Conservation (phyloP, 441 rosid species). For the Euphorbia celastroides region DNA sequence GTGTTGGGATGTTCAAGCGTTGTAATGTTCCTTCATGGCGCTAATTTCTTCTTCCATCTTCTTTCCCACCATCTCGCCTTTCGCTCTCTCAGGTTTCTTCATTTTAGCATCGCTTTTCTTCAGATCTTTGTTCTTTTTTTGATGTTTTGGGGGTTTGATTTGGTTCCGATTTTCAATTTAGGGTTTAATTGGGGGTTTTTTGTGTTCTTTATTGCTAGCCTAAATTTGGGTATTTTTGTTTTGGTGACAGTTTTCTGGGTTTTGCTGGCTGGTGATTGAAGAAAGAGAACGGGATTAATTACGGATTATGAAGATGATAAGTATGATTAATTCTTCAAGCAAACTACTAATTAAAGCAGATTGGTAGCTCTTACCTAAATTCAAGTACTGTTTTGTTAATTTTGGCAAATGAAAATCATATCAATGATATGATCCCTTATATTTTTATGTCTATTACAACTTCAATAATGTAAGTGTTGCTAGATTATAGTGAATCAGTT, state of each 20-base stretch:
- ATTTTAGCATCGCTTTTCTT: too few relatives aligned
- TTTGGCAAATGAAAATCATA: too few relatives aligned
- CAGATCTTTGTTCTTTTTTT: too few relatives aligned
- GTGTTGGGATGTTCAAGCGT: constrained; percentile 49
- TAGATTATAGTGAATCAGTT: too few relatives aligned
- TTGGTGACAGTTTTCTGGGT: constrained; percentile 50
- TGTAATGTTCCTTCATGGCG: constrained; percentile 59
- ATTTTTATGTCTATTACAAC: too few relatives aligned
- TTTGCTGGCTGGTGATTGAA: constrained; percentile 45
- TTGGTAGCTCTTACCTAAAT: background rate
- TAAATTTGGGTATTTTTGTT: background rate
- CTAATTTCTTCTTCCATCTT: constrained; percentile 53
- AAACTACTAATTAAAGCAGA: background rate
- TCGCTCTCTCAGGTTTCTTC: constrained; percentile 45
- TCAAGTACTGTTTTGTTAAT: too few relatives aligned
- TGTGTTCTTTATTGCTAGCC: background rate
- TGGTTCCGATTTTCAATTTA: too few relatives aligned
- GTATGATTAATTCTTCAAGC: background rate
- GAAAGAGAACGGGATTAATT: background rate
- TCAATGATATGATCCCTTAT: too few relatives aligned
- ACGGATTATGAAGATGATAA: constrained; percentile 4
- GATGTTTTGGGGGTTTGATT: too few relatives aligned
- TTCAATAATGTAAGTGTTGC: too few relatives aligned
- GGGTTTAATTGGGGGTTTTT: too few relatives aligned
- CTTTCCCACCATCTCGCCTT: constrained; percentile 39